Evolutionary conservation across 78 protist genomes (phyloP), one percentile per base, ranked within the genome.

Genomic region (Chrysochromulina tobinii): DNA sequence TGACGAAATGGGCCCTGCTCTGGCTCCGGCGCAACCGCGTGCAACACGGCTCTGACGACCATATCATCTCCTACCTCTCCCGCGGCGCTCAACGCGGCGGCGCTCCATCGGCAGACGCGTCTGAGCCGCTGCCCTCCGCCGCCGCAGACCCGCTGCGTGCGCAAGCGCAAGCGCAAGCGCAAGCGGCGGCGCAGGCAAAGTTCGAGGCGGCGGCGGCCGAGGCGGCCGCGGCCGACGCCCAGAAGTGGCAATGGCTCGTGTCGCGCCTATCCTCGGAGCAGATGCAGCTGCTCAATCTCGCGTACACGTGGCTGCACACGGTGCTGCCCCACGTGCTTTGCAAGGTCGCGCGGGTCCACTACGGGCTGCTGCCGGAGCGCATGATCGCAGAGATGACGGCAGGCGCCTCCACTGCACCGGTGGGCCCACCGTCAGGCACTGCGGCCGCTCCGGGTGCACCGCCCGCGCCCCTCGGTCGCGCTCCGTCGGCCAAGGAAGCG

Each of bases 1-100:
- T 94, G 51, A 92, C 93, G 14, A 84, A 59, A 18, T 95, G 96
- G 96, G 86, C 90, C 25, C 51, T 90, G 72, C 23, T 92, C 58
- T 95, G 97, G 97, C 92, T 95, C 20, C 89, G 89, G n/a, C 12
- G 73, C 27, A n/a, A n/a, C 68, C 89, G n/a, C 27, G 21, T 79
- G 87, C 87, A 18, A 3, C 59, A 7, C 27, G 27, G 57, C 57
- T 15, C 57, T 2, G 81, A 87, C 27, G 90, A 87, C 3, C 51
- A 51, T 7, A 2, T 79, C 9, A 5, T 27, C 64, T 59, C 64
- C 51, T 79, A 54, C 61, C 20, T 79, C 64, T 7, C 64, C 14
- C 48, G 64, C 50, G 64, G 54, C 64, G 54, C 87, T 20, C 69
- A 5, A 3, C 69, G 25, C 69, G 25, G 25, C 69, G 25, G 7